A percentile compares a stretch with the other conserved stretches of the same genome.
Evolutionary conservation across 257 asterid genomes (phyloP).

Genomic region (Rubia yunnanensis): DNA sequence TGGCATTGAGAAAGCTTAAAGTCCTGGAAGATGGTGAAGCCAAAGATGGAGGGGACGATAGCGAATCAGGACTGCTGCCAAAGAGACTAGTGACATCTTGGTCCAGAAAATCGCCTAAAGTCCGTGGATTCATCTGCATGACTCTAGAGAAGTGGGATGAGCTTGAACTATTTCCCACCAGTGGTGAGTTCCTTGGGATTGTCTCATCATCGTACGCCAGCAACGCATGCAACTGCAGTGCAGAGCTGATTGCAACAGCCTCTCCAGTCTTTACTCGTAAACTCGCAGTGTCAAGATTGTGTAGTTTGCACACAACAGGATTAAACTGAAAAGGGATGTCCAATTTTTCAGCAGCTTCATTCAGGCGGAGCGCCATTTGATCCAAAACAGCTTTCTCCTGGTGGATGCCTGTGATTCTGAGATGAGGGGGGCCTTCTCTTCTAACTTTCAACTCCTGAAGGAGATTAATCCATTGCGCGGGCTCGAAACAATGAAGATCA

Average conservation of each 20-base stretch:
- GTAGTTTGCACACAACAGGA: conserved; percentile 39
- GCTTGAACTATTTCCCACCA: conserved; percentile 13
- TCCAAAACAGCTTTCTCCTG: conserved; percentile 46
- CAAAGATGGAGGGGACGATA: conserved; percentile 28
- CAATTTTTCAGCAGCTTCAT: conserved; percentile 55
- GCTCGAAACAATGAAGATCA: conserved; percentile 51
- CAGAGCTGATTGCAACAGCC: conserved; percentile 57
- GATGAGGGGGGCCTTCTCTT: conserved; percentile 63
- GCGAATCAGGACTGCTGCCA: conserved; percentile 36
- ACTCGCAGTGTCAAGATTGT: conserved; percentile 45
- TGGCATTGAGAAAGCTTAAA: conserved; percentile 28
- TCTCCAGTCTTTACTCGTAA: conserved; percentile 64
- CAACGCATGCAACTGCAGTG: conserved; percentile 46
- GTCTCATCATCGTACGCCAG: conserved; percentile 44
- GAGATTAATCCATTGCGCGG: conserved; percentile 57
- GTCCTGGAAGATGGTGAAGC: conserved; percentile 25
- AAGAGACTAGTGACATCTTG: conserved; percentile 28
- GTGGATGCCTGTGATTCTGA: conserved; percentile 58
- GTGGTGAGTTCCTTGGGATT: conserved; percentile 23
- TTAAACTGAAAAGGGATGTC: conserved; percentile 62
- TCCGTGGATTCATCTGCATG: conserved; percentile 28
- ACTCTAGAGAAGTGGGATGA: conserved; percentile 21
- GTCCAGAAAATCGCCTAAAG: conserved; percentile 45
- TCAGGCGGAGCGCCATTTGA: conserved; percentile 36
- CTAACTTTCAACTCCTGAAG: conserved; percentile 40